Evolutionary conservation across 306 rosid species (phyloP), one percentile per base, ranked within the genome.

Genomic region (Corylus avellana): DNA sequence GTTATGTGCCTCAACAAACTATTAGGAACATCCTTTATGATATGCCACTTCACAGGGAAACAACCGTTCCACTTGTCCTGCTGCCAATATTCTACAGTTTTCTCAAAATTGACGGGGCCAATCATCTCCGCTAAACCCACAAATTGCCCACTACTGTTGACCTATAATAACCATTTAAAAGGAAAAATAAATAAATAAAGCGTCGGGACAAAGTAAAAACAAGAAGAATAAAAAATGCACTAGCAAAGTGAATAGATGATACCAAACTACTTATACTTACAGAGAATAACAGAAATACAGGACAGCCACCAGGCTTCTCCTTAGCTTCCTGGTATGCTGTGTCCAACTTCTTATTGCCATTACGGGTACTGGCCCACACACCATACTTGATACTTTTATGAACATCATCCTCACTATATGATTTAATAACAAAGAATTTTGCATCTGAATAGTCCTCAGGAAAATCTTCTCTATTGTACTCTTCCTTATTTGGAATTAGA

Each of bases 31-130:
- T 88, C 91, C 86, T 88, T 88, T 22, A 88, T 57, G 75, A 85
- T 16, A 82, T 81, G 91, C 91, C 91, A 88, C 89, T 88, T 83
- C 64, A 85, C 83, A 72, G 85, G 50, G 84, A 88, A 88, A 77
- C 91, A 85, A 56, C 91, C 91, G 25, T 85, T 85, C 91, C 91
- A 88, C 87, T 85, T 85, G 81, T 88, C 87, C 78, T 85, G 86
- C 81, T 85, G 91, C 91, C 91, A 88, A 73, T 78, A 85, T 66
- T 76, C 86, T 12, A 83, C 78, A 22, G 64, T 81, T 70, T 55
- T 88, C 17, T 55, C 79, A 56, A 88, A 88, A 81, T 88, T 84
- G 54, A 88, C 84, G 37, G 89, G 83, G 48, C 91, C 87, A 1
- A 71, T 58, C 91, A 88, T 88, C 87, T 88, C 89, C 0, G 91